Base-by-base conservation (phyloP, 805 yeast genomes). In the Teunomyces pallodes region DNA sequence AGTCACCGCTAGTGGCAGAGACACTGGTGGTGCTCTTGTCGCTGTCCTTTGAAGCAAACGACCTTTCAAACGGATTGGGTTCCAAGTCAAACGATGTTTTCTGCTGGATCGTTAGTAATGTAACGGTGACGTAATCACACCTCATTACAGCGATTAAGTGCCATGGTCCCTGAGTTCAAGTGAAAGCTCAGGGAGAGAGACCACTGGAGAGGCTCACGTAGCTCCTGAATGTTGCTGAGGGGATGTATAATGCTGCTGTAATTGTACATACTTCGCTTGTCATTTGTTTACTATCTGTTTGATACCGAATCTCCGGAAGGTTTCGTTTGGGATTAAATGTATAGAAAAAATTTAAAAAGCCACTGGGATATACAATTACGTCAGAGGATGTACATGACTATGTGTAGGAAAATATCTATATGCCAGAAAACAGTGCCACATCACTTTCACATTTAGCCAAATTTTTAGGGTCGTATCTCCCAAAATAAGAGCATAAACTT, bases 61-160 rank as follows among this genome's bases (percentile, higher is more conserved):
- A 87, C 65, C 86, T 87, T 66, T 92, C 99, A 63, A 92, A 92
- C 4, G 97, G 97, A 60, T 92, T 92, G 8, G 94, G 96, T 65
- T 94, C 99, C 49, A 90, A 72, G 51, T 86, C 92, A 58, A 89
- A 80, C 36, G 88, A 67, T 13, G 57, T 63, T 58, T 67, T 61
- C 67, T 60, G 66, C 69, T 67, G 52, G 46, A 35, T 27, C 33
- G 64, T 64, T 64, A 58, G 62, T 58, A 56, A 40, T 36, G 39
- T 26, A 46, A 46, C 45, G 38, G 54, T 55, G 59, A 52, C 59
- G 56, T 53, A 53, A 53, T 53, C 31, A 35, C 36, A 38, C 41
- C 30, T n/a, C 17, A 29, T 1, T 1, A 13, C 17, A 32, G 14
- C 35, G 35, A 32, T 32, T 32, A 32, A 16, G 35, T 32, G 35